Evolutionary conservation across 257 asterid species (phyloP).

Genomic region (Ilex aquifolium): DNA sequence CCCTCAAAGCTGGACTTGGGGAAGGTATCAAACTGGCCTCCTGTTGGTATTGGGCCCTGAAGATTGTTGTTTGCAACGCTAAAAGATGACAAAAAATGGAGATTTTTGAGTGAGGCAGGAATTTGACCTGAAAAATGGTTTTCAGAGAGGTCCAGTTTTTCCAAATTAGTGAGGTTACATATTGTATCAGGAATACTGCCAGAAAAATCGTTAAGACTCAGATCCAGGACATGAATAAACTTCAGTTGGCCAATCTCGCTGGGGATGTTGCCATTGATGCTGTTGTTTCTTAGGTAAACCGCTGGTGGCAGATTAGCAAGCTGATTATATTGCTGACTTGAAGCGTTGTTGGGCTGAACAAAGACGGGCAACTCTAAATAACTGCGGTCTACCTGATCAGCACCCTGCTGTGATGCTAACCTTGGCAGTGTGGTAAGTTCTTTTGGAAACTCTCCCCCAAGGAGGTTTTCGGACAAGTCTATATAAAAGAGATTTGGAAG

Average conservation of each 20-base stretch:
- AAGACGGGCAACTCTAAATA: constrained; percentile 82
- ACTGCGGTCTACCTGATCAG: constrained; percentile 48
- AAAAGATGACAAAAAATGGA: constrained; percentile 77
- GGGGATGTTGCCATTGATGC: constrained; percentile 63
- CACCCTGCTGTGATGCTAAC: constrained; percentile 43
- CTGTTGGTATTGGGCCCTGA: constrained; percentile 74
- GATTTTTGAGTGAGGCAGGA: constrained; percentile 67
- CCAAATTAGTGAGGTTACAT: constrained; percentile 76
- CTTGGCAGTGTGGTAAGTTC: constrained; percentile 47
- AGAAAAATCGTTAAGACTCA: constrained; percentile 57
- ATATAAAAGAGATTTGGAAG: constrained; percentile 77
- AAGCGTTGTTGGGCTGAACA: constrained; percentile 74
- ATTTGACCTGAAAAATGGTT: constrained; percentile 71
- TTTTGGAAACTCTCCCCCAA: constrained; percentile 62
- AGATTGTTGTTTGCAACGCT: constrained; percentile 78
- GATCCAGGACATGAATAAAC: constrained; percentile 64
- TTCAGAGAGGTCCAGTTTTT: constrained; percentile 65
- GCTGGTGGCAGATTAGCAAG: constrained; percentile 83
- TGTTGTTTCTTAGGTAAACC: constrained; percentile 56
- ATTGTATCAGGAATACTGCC: constrained; percentile 75
- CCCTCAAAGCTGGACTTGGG: constrained; percentile 64
- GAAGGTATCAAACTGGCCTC: constrained; percentile 92
- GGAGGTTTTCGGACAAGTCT: constrained; percentile 63
- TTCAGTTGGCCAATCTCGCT: constrained; percentile 60
- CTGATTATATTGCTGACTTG: constrained; percentile 75